phyloP scores from a whole-genome alignment of 2,329 filamentous ascomycete genomes.

The Paraconiothyrium sp. region DNA sequence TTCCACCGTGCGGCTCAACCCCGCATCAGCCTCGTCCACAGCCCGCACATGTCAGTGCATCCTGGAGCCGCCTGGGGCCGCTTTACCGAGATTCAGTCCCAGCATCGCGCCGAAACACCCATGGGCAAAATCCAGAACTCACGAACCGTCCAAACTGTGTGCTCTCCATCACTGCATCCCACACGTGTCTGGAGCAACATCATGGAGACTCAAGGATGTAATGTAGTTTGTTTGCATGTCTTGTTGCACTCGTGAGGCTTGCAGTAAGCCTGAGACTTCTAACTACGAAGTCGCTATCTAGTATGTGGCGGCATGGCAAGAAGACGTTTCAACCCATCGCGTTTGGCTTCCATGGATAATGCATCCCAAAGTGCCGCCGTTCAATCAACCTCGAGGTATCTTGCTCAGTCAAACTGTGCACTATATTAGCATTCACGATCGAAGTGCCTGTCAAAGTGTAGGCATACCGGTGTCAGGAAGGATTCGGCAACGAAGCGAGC shows the following conservation, averaged over 20 bases:
- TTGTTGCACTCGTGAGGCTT: neutral
- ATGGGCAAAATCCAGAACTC: neutral
- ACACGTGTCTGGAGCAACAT: neutral
- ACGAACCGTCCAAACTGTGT: neutral
- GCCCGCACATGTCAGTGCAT: constrained; percentile 2
- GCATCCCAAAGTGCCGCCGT: neutral
- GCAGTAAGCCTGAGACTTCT: neutral
- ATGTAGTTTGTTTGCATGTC: neutral
- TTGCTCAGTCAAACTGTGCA: constrained; percentile 20
- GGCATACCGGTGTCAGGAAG: constrained; percentile 87
- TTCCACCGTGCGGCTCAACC: constrained; percentile 10
- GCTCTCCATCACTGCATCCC: neutral
- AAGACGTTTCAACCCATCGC: neutral
- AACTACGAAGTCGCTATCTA: neutral
- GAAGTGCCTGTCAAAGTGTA: neutral
- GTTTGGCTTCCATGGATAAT: neutral
- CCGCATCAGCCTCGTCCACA: constrained; percentile 14
- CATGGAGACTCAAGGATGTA: neutral
- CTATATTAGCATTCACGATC: constrained; percentile 1
- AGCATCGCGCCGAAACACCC: neutral
- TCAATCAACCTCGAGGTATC: neutral
- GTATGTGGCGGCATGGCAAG: neutral
- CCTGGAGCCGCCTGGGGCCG: neutral
- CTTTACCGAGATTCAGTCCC: constrained; percentile 3
- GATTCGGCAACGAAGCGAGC: constrained; percentile 98